Conservation (phyloP, 2,329 filamentous ascomycete species). For the Lachnellula cervina region DNA sequence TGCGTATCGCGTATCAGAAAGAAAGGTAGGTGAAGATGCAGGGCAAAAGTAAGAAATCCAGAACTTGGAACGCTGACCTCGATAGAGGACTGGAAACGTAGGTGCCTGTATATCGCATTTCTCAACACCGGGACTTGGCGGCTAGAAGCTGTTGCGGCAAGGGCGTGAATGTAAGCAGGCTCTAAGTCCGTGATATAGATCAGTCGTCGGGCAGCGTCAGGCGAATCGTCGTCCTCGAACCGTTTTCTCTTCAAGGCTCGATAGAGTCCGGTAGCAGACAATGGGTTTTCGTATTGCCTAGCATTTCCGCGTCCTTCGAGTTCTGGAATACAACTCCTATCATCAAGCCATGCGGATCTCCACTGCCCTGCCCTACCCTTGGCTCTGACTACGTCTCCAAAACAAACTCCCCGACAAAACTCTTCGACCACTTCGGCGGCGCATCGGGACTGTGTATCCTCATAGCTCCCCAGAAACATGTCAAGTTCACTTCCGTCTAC, state of each 20-base stretch:
- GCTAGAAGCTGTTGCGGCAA: background rate
- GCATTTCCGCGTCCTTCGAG: background rate
- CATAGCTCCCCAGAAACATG: background rate
- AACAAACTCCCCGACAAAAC: background rate
- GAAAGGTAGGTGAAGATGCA: constrained; percentile 2
- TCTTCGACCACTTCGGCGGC: background rate
- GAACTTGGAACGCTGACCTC: background rate
- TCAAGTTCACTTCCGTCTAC: background rate
- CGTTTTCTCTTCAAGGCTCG: background rate
- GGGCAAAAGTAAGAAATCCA: background rate
- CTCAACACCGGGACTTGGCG: background rate
- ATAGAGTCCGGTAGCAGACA: constrained; percentile 1
- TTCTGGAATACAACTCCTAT: background rate
- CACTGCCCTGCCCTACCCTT: background rate
- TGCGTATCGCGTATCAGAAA: background rate
- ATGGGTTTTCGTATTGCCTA: constrained; percentile 1
- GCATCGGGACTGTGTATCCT: background rate
- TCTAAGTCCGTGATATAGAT: constrained; percentile 1
- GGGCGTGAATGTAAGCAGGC: constrained; percentile 3
- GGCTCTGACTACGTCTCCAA: background rate
- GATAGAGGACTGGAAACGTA: background rate
- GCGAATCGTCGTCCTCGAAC: background rate
- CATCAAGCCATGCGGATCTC: constrained; percentile 2
- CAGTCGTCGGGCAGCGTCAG: constrained; percentile 5
- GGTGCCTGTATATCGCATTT: constrained; percentile 6